A percentile compares a stretch with the other conserved stretches of the same genome.
Conservation (phyloP, 768 basidiomycete species). For the Cantharellus cinnabarinus region DNA sequence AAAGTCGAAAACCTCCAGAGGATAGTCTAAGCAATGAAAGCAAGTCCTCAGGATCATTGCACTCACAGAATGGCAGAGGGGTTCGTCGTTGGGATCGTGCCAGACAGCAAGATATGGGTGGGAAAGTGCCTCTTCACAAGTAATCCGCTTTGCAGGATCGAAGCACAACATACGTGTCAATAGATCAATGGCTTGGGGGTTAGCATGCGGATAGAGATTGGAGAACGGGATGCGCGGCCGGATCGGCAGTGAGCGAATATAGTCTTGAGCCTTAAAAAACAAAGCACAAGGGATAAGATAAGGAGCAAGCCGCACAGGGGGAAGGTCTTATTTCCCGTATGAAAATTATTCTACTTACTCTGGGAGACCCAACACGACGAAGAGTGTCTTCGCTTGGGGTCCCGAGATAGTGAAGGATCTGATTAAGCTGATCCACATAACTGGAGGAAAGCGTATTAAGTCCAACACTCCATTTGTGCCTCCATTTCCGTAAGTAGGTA, state of each 20-base stretch:
- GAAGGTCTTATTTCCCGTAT: not conserved
- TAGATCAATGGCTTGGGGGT: conserved; percentile 84
- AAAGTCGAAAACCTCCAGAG: conserved; percentile 64
- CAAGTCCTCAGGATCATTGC: not conserved
- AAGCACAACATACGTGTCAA: conserved; percentile 83
- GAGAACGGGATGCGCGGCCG: conserved; percentile 86
- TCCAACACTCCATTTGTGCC: not conserved
- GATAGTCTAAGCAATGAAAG: not conserved
- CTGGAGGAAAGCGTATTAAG: conserved; percentile 19
- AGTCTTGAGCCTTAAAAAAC: conserved; percentile 67
- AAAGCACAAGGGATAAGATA: not conserved
- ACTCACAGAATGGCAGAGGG: conserved; percentile 52
- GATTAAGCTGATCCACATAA: conserved; percentile 96
- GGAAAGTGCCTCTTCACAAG: conserved; percentile 84
- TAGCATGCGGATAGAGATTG: conserved; percentile 82
- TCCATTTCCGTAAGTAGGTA: conserved; percentile 5
- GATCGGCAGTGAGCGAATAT: conserved; percentile 94
- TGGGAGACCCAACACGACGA: conserved; percentile 83
- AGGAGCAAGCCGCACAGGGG: not conserved
- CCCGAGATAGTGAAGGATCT: conserved; percentile 94
- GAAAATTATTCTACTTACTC: conserved; percentile 29
- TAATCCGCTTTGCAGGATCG: conserved; percentile 90
- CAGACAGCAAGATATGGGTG: conserved; percentile 93
- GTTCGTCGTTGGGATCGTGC: conserved; percentile 96
- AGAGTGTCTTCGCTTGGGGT: conserved; percentile 94